Base-by-base conservation (phyloP, 192 early-diverging fungal genomes). In the Backusella australiensis region DNA sequence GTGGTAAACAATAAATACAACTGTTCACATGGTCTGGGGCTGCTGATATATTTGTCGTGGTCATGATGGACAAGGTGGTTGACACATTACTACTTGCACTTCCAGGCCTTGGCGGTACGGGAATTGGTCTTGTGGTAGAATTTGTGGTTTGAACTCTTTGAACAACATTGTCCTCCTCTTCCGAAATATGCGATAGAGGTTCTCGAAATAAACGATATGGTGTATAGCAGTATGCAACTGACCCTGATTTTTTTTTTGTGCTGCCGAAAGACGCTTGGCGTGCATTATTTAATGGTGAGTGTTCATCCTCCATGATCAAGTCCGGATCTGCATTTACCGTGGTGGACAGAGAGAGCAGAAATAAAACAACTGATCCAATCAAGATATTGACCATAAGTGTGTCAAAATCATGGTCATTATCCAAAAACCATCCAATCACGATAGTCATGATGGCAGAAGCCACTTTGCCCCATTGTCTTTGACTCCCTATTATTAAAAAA, bases 401-500 rank as follows among this genome's bases (percentile, higher is more conserved):
- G 56, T 77, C 76, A 72, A 77, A 77, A 44, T 77, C 76, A 35
- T 77, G 69, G 26, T 77, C 76, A 66, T 77, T 70, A 26, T 72
- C 76, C 23, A 77, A 26, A 38, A 77, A 72, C 44, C 76, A 77
- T 59, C 76, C 76, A 42, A 77, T 77, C 19, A 49, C 52, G 7
- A 77, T 38, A 9, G 56, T 36, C 41, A 65, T 77, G 32, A 71
- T 42, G 34, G 46, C 69, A 32, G 41, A 71, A 72, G 34, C 41
- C 12, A 65, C 15, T 53, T 77, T 77, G 6, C 76, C 76, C 49
- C 69, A 77, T 65, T 65, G 53, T 44, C 76, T 35, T 42, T 77
- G 52, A 49, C 59, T 77, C 53, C 35, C 39, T 36, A 32, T 49
- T 49, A 65, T 39, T 35, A 67, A 75, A 75, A 35, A n/a, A 67